Evolutionary conservation across 495 filamentous ascomycete species (phyloP).

Genomic region (Hypoxylon perforatum): DNA sequence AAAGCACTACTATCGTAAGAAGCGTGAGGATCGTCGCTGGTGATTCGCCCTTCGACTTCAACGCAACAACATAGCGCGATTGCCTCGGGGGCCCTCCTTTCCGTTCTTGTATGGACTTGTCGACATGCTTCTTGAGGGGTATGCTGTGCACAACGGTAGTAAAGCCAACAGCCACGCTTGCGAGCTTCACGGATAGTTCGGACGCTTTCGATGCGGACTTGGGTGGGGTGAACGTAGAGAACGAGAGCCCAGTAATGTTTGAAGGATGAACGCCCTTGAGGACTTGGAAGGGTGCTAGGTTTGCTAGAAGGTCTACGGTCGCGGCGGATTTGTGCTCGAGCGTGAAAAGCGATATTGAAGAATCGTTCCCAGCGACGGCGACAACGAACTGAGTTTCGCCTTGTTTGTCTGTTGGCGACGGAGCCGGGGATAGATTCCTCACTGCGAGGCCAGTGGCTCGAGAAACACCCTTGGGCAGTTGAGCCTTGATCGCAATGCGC

Average conservation of each 20-base stretch:
- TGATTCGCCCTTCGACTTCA: conserved; percentile 64
- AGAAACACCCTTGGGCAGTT: conserved; percentile 55
- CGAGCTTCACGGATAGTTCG: conserved; percentile 74
- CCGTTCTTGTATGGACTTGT: conserved; percentile 57
- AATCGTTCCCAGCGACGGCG: conserved; percentile 85
- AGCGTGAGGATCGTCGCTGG: conserved; percentile 59
- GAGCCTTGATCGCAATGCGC: conserved; percentile 52
- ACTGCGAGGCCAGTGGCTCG: conserved; percentile 79
- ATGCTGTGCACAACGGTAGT: conserved; percentile 87
- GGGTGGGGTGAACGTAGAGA: conserved; percentile 76
- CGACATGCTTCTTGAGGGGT: conserved; percentile 64
- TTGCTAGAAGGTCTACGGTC: conserved; percentile 61
- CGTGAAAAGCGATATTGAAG: conserved; percentile 80
- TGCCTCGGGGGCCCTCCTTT: conserved; percentile 56
- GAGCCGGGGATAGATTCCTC: conserved; percentile 67
- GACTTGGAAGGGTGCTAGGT: conserved; percentile 70
- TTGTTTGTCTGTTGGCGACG: conserved; percentile 54
- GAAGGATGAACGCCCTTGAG: conserved; percentile 81
- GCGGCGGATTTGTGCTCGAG: conserved; percentile 66
- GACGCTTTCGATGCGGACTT: conserved; percentile 53
- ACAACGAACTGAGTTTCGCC: conserved; percentile 78
- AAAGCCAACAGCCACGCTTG: conserved; percentile 85
- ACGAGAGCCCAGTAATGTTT: conserved; percentile 85
- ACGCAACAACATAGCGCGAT: conserved; percentile 74
- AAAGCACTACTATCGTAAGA: conserved; percentile 62